Evolutionary conservation across 2,329 filamentous ascomycete species (phyloP), one percentile per base, ranked within the genome.

Genomic region (Neoarthrinium moseri): DNA sequence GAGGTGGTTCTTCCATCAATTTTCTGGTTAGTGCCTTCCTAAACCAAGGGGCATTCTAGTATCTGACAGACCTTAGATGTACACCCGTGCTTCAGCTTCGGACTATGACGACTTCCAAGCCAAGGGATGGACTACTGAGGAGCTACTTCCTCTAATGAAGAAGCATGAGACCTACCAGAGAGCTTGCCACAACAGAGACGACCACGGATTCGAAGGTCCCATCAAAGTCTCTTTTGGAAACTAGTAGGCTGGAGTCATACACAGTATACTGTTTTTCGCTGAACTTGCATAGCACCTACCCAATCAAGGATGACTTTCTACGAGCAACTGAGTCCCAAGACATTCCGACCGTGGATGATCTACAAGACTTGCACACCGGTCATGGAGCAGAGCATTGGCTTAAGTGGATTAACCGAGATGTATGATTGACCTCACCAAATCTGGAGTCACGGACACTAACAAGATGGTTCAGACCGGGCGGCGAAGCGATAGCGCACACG

Each of bases 171-270:
- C 86, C 0, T 91, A 90, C 56, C 87, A 91, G 57, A 68, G 81
- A 29, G 70, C 82, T 6, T 79, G 72, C 39, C 80, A 81, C 55
- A 85, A 85, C 62, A 72, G 68, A 51, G 83, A 87, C 8, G 63
- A 87, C 18, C 88, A 92, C 57, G 88, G 88, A 1, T 89, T 84
- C 46, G 86, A 89, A 26, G 87, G 88, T 0, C 88, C 88, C 0
- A 90, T 91, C 70, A 90, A 90, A 68, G 86, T 90, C 30, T 90
- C 86, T 0, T 91, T 91, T 52, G 85, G 86, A 45, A 89, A 89
- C 66, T 86, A 89, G 66, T 68, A 58, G 51, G 62, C 50, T 3
- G 21, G 18, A 36, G 18, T 23, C 12, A 5, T 27, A 13, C 18
- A 21, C 8, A 13, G 6, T 12, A 13, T 39, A 22, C 35, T 22